A percentile compares a stretch with the other conserved stretches of the same genome.
Evolutionary conservation across 768 basidiomycete genomes (phyloP).

Genomic region (Rhodotorula graminis): DNA sequence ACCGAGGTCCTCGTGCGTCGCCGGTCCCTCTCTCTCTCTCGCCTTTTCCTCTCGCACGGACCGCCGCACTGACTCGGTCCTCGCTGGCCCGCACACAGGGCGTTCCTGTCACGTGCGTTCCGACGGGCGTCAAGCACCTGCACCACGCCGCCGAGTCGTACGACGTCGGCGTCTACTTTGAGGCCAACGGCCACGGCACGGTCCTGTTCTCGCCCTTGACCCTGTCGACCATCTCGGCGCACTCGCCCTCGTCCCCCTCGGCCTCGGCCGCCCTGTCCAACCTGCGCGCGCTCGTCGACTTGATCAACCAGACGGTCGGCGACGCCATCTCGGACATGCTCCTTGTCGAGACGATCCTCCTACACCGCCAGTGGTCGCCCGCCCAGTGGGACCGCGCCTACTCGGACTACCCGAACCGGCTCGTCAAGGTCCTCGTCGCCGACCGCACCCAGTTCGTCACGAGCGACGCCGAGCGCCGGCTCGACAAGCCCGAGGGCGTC

Average conservation of each 20-base stretch:
- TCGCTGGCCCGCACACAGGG: constrained; percentile 53
- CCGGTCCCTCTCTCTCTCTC: not conserved
- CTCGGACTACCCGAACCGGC: constrained; percentile 84
- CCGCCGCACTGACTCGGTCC: not conserved
- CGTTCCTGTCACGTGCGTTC: constrained; percentile 86
- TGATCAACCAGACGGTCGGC: constrained; percentile 97
- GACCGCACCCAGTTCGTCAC: constrained; percentile 82
- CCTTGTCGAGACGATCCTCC: constrained; percentile 84
- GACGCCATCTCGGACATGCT: constrained; percentile 95
- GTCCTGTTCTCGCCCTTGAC: constrained; percentile 83
- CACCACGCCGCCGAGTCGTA: constrained; percentile 95
- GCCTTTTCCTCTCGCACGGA: not conserved
- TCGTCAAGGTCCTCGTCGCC: constrained; percentile 84
- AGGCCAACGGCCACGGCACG: constrained; percentile 98
- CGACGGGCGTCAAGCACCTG: constrained; percentile 95
- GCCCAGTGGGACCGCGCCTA: constrained; percentile 92
- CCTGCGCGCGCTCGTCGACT: constrained; percentile 66
- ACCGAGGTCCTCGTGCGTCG: constrained; percentile 57
- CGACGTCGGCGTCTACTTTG: constrained; percentile 96
- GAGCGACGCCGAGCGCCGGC: constrained; percentile 83
- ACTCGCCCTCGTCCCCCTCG: constrained; percentile 62
- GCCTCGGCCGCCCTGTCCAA: constrained; percentile 24
- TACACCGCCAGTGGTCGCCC: constrained; percentile 73
- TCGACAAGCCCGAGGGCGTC: constrained; percentile 71
- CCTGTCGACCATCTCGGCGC: constrained; percentile 57